A percentile compares a stretch with the other conserved stretches of the same genome.
These are phyloP conservation scores for Dipodascus albidus DNA, from an alignment of 805 yeast genomes.

Conservation along the genomic window DNA sequence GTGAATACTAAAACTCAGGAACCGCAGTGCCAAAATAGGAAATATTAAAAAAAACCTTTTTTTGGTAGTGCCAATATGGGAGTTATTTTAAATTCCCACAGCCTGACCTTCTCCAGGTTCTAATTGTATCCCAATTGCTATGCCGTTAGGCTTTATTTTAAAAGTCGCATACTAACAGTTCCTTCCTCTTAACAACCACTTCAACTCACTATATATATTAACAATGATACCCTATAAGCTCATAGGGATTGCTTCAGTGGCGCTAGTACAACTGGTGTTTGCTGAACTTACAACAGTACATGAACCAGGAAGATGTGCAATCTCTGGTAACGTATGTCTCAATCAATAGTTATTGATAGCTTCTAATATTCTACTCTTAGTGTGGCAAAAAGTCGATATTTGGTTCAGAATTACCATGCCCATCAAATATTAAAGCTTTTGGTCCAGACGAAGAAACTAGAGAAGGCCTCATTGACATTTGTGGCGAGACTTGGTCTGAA, in stretches of 20 bases:
- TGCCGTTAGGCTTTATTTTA: too few relatives aligned
- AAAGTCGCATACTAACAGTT: too few relatives aligned
- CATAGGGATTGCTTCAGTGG: neutral
- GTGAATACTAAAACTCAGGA: neutral
- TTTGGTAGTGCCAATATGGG: neutral
- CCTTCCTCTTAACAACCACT: neutral
- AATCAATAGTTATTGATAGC: neutral
- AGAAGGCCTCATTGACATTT: constrained; percentile 40
- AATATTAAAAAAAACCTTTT: neutral
- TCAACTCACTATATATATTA: too few relatives aligned
- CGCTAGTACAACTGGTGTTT: neutral
- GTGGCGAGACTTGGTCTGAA: constrained; percentile 60
- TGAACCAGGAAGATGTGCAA: constrained; percentile 19
- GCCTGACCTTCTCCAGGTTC: neutral
- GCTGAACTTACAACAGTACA: constrained; percentile 9
- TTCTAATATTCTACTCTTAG: constrained; percentile 12
- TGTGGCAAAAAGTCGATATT: constrained; percentile 78
- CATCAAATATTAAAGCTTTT: constrained; percentile 40
- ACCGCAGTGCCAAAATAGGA: neutral
- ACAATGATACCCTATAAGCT: neutral
- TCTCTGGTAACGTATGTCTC: constrained; percentile 21
- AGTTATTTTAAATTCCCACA: neutral
- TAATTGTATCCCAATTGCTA: neutral
- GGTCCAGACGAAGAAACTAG: constrained; percentile 34
- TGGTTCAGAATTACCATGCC: constrained; percentile 74